Evolutionary conservation across 2,329 filamentous ascomycete genomes (phyloP).

Genomic region (Aspergillus uvarum): DNA sequence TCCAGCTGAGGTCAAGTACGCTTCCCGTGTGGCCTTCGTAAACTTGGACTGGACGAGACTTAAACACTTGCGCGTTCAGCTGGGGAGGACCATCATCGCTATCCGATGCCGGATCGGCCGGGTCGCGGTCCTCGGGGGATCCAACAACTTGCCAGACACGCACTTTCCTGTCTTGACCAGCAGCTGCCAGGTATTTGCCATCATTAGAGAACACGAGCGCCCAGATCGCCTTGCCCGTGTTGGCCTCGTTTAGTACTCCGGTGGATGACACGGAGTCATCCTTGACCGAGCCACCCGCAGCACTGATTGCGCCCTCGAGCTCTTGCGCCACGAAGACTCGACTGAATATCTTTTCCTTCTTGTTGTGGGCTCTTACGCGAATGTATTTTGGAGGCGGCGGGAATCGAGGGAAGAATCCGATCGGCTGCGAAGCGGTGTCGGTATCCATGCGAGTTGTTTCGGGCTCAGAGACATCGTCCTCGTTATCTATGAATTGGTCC

Average conservation of each 20-base stretch:
- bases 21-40: conserved; percentile 82
- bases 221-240: conserved; percentile 72
- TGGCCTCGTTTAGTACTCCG: conserved; percentile 23
- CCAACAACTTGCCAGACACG: conserved; percentile 87
- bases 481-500: conserved; percentile 50
- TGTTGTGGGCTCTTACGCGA: conserved; percentile 76
- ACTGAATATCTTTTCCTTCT: conserved; percentile 78
- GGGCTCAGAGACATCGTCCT: conserved; percentile 66
- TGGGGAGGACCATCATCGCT: conserved; percentile 56
- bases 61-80: conserved; percentile 88
- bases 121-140: conserved; percentile 72
- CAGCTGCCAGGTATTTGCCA: conserved; percentile 87
- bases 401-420: conserved; percentile 81
- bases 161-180: conserved; percentile 81
- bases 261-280: conserved; percentile 26
- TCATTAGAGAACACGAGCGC: conserved; percentile 89
- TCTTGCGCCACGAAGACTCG: conserved; percentile 90
- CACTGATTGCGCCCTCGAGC: conserved; percentile 61
- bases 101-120: conserved; percentile 70
- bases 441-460: conserved; percentile 74
- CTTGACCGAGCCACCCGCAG: conserved; percentile 31
- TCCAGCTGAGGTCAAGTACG: conserved; percentile 92
- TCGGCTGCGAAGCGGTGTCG: conserved; percentile 71
- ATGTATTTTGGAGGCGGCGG: conserved; percentile 91
- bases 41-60: conserved; percentile 71